Evolutionary conservation across 345 rosid genomes (phyloP).

Genomic region (Boechera retrofracta): DNA sequence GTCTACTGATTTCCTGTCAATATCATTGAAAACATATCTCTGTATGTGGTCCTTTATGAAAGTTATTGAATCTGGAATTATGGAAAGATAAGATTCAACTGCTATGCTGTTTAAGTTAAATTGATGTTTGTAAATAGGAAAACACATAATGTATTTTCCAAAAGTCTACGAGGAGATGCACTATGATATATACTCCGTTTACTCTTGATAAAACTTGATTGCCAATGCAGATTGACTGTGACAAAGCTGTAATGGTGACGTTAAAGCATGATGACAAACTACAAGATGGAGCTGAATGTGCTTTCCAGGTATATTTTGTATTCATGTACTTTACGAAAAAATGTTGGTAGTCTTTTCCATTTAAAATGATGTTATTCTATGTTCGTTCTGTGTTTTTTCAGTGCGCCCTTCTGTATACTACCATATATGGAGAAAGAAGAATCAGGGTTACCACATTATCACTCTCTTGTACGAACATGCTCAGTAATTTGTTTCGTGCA

Average conservation of each 20-base stretch:
- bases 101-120: conserved; percentile 11
- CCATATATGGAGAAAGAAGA: conserved; percentile 92
- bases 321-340: background rate
- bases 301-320: conserved; percentile 81
- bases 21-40: conserved; percentile 7
- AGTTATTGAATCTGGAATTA: conserved; percentile 19
- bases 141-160: background rate
- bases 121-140: conserved; percentile 1
- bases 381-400: conserved; percentile 40
- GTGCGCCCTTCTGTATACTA: conserved; percentile 98
- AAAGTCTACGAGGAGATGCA: conserved; percentile 4
- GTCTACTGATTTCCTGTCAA: conserved; percentile 5
- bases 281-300: conserved; percentile 94
- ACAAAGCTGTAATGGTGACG: conserved; percentile 92
- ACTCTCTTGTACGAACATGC: conserved; percentile 87
- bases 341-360: background rate
- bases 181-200: conserved; percentile 31
- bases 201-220: conserved; percentile 47
- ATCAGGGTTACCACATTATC: conserved; percentile 82
- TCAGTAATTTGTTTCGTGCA: conserved; percentile 86
- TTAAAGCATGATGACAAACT: conserved; percentile 96
- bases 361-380: conserved; percentile 2
- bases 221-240: conserved; percentile 92
- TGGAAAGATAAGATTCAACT: conserved; percentile 2
- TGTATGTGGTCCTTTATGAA: background rate